Evolutionary conservation across 768 basidiomycete species (phyloP).

Genomic region (Leccinellum luteum): DNA sequence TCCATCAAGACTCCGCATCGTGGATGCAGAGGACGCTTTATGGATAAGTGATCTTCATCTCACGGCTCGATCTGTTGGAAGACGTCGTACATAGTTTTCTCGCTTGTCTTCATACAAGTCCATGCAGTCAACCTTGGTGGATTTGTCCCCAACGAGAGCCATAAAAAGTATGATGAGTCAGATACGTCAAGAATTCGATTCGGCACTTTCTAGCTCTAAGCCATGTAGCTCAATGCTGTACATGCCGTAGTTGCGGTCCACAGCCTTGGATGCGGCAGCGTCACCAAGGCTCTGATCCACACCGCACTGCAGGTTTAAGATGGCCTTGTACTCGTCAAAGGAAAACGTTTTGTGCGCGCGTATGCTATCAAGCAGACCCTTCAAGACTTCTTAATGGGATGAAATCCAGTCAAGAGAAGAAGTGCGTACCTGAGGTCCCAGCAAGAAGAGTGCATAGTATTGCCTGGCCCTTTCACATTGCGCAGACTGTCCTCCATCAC

Average conservation of each 20-base stretch:
- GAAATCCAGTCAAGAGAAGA: background rate
- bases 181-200: constrained; percentile 29
- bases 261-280: constrained; percentile 47
- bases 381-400: constrained; percentile 1
- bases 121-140: background rate
- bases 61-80: background rate
- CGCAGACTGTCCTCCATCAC: constrained; percentile 54
- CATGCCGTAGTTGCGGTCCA: constrained; percentile 76
- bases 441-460: constrained; percentile 78
- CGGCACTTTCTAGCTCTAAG: constrained; percentile 57
- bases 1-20: constrained; percentile 19
- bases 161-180: constrained; percentile 12
- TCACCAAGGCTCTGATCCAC: constrained; percentile 62
- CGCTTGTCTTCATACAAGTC: background rate
- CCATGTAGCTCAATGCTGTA: constrained; percentile 90
- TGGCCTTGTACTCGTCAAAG: constrained; percentile 91
- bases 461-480: constrained; percentile 74
- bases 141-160: background rate
- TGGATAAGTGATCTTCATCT: constrained; percentile 32
- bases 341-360: constrained; percentile 62
- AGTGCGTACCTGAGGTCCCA: constrained; percentile 65
- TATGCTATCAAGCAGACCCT: constrained; percentile 80
- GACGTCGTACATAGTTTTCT: background rate
- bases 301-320: constrained; percentile 87
- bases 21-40: constrained; percentile 30